Evolutionary conservation across 2,329 filamentous ascomycete species (phyloP).

Genomic region (Aureobasidium sp.): DNA sequence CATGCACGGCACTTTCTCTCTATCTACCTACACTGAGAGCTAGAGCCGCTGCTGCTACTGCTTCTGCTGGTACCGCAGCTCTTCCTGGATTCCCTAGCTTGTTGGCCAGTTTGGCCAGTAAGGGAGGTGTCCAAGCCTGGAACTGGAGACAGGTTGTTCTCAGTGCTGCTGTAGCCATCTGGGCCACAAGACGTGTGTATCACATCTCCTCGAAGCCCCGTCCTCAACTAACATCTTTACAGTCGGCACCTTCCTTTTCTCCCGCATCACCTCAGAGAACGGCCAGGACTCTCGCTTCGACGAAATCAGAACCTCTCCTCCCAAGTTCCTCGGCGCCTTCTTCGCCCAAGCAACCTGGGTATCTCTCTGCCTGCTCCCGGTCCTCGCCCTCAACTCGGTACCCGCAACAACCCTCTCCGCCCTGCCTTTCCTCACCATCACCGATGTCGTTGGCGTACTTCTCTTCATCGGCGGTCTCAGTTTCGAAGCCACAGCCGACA

Average conservation of each 20-base stretch:
- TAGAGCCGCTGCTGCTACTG: slow-evolving; percentile 37
- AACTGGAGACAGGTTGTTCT: slow-evolving; percentile 56
- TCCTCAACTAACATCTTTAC: background rate
- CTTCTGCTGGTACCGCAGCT: slow-evolving; percentile 23
- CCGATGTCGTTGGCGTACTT: slow-evolving; percentile 49
- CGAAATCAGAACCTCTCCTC: slow-evolving; percentile 41
- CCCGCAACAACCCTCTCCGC: slow-evolving; percentile 44
- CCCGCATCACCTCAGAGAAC: slow-evolving; percentile 46
- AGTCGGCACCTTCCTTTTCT: slow-evolving; percentile 59
- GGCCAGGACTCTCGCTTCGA: slow-evolving; percentile 54
- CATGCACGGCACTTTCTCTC: slow-evolving; percentile 53
- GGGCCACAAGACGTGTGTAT: slow-evolving; percentile 48
- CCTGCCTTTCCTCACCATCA: slow-evolving; percentile 40
- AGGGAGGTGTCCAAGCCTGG: slow-evolving; percentile 33
- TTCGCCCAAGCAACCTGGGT: slow-evolving; percentile 60
- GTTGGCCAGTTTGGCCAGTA: slow-evolving; percentile 35
- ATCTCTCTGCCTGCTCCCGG: slow-evolving; percentile 55
- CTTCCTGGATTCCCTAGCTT: slow-evolving; percentile 40
- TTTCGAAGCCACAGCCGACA: slow-evolving; percentile 54
- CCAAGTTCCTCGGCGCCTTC: slow-evolving; percentile 47
- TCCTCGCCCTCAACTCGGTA: slow-evolving; percentile 55
- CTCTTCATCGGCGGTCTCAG: slow-evolving; percentile 51
- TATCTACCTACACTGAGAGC: slow-evolving; percentile 52
- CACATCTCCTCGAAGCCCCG: slow-evolving; percentile 11
- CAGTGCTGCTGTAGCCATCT: slow-evolving; percentile 49